Evolutionary conservation across 2,329 filamentous ascomycete genomes (phyloP), one percentile per base, ranked within the genome.

Genomic region (Hymenoscyphus scutula): DNA sequence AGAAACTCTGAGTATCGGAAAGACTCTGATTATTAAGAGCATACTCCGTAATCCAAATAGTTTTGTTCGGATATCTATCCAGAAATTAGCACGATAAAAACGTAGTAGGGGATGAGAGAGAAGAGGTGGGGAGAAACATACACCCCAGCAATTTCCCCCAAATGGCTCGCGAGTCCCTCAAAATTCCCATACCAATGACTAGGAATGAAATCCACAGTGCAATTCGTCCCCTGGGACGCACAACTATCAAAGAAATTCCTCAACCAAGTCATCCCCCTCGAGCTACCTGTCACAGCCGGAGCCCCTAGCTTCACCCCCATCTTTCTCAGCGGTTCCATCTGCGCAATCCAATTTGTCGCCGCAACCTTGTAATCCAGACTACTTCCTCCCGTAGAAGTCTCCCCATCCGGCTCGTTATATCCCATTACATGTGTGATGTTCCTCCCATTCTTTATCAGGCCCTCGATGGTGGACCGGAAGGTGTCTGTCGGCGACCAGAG

Each of bases 41-140:
- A 74, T 89, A 92, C 75, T 95, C 91, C 29, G 91, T 94, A 11
- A 94, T 79, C 91, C 90, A 94, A 64, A 93, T 84, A 3, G 82
- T 80, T 37, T 79, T 78, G 64, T 83, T 80, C 8, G 85, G 86
- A 74, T 85, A 88, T 25, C 83, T 85, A 23, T 34, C 32, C 38
- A 34, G 8, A 8, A 65, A 58, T 62, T 27, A 30, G 32, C 91
- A n/a, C 13, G 34, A 8, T 37, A 32, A 11, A 48, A 25, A 38
- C 5, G 7, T n/a, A n/a, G n/a, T n/a, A n/a, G 19, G n/a, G 51
- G 4, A 10, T 29, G 53, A 3, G 13, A 3, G 6, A 41, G n/a
- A 11, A n/a, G n/a, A n/a, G n/a, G n/a, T n/a, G n/a, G 8, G 32
- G 53, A 23, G 38, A 10, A 48, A 67, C 68, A 60, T 73, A 77